These are phyloP conservation scores for Astraeus odoratus DNA, from an alignment of 768 basidiomycete genomes.

Conservation along the genomic window DNA sequence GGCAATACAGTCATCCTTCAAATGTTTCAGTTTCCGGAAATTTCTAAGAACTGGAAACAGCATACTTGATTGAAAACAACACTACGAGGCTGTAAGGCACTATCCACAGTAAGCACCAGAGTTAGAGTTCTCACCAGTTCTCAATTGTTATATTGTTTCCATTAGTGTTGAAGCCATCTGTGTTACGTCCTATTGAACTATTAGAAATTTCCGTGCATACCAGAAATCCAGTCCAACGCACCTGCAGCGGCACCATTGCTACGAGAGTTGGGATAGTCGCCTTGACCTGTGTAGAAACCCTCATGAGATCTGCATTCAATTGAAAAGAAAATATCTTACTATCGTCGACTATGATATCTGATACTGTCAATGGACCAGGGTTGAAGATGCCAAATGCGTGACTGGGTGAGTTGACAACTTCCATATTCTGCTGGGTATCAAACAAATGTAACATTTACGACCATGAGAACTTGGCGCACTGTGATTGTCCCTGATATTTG, in stretches of 20 bases:
- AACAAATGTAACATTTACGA: not conserved
- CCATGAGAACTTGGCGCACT: conserved; percentile 17
- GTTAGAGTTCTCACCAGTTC: conserved; percentile 9
- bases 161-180: conserved; percentile 43
- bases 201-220: not conserved
- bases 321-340: conserved; percentile 31
- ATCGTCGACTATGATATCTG: conserved; percentile 45
- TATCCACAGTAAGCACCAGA: not conserved
- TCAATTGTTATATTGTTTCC: conserved; percentile 31
- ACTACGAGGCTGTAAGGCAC: conserved; percentile 2
- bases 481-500: conserved; percentile 34
- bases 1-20: conserved; percentile 58
- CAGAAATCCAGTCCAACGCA: not conserved
- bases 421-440: conserved; percentile 23
- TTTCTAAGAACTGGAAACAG: not conserved
- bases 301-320: not conserved
- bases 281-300: conserved; percentile 36
- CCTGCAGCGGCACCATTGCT: conserved; percentile 47
- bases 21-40: not conserved
- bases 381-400: conserved; percentile 26
- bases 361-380: conserved; percentile 32
- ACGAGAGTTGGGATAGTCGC: conserved; percentile 43
- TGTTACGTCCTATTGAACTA: conserved; percentile 35
- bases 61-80: conserved; percentile 20
- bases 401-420: conserved; percentile 35